Evolutionary conservation across 306 rosid genomes (phyloP).

Genomic region (Pyrus pyrifolia): DNA sequence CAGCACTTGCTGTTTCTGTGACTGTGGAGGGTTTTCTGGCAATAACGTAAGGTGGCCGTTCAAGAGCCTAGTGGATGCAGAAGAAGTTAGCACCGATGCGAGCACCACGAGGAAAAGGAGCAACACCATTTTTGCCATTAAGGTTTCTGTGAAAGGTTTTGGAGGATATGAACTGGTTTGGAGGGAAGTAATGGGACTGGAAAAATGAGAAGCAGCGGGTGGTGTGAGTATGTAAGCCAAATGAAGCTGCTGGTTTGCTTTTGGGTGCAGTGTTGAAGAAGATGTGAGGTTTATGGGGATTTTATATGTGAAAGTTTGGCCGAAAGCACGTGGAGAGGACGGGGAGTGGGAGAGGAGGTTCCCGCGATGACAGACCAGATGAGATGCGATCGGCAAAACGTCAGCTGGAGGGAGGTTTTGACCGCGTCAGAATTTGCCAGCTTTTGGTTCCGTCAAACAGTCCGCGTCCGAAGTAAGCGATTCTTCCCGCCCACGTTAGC

Average conservation of each 20-base stretch:
- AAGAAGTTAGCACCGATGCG: background rate
- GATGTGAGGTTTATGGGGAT: background rate
- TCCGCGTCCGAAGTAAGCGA: background rate
- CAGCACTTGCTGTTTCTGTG: background rate
- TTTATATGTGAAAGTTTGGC: background rate
- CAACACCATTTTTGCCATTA: background rate
- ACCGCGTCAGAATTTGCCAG: background rate
- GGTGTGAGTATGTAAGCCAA: background rate
- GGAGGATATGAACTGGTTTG: background rate
- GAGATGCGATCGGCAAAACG: background rate
- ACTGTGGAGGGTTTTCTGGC: background rate
- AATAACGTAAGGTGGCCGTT: background rate
- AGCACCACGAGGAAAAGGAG: background rate
- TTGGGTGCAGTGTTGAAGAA: background rate
- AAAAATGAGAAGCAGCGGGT: background rate
- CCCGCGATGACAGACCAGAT: background rate
- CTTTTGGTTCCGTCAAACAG: background rate
- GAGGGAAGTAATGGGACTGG: background rate
- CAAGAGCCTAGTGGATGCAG: background rate
- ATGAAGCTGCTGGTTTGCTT: background rate
- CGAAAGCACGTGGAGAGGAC: background rate
- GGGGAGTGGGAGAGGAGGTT: background rate
- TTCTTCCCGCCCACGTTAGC: background rate
- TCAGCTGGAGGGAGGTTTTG: background rate
- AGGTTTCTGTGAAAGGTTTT: background rate